Evolutionary conservation across 73 alveolate species (phyloP).

Genomic region (Paraurostyla sp.): DNA sequence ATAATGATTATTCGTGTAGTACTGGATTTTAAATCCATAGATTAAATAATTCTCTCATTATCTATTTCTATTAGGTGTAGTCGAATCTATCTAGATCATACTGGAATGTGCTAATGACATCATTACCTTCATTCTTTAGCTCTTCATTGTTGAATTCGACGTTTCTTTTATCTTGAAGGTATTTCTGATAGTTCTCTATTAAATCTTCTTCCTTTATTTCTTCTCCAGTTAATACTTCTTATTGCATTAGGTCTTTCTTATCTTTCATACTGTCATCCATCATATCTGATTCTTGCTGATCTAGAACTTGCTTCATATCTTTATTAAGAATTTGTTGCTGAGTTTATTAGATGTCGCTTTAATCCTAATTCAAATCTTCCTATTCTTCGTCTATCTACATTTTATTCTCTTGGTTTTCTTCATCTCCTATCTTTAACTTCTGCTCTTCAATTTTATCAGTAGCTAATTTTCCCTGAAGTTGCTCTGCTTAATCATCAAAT

Average conservation of each 20-base stretch:
- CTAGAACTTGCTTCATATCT: slow-evolving; percentile 73
- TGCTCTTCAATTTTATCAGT: slow-evolving; percentile 71
- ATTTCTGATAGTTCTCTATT: slow-evolving; percentile 60
- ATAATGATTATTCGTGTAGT: not conserved
- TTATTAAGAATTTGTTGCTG: slow-evolving; percentile 60
- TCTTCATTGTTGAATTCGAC: slow-evolving; percentile 32
- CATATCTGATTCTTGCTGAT: slow-evolving; percentile 63
- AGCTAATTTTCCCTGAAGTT: slow-evolving; percentile 72
- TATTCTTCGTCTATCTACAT: slow-evolving; percentile 80
- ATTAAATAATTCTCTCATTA: slow-evolving; percentile 25
- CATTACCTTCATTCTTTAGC: not conserved
- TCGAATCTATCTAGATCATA: slow-evolving; percentile 40
- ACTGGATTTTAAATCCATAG: slow-evolving; percentile 16
- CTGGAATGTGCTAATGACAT: not conserved
- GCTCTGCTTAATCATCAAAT: slow-evolving; percentile 63
- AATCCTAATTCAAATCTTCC: slow-evolving; percentile 82
- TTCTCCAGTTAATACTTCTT: slow-evolving; percentile 65
- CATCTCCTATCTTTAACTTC: slow-evolving; percentile 71
- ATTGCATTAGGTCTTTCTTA: slow-evolving; percentile 78
- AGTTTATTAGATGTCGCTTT: slow-evolving; percentile 63
- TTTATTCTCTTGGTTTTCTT: slow-evolving; percentile 76
- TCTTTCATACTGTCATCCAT: slow-evolving; percentile 68
- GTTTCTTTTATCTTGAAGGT: slow-evolving; percentile 5
- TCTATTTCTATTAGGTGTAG: not conserved
- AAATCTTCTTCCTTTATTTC: slow-evolving; percentile 69